phyloP scores from a whole-genome alignment of 2,329 filamentous ascomycete genomes.

The Tolypocladium sp. region DNA sequence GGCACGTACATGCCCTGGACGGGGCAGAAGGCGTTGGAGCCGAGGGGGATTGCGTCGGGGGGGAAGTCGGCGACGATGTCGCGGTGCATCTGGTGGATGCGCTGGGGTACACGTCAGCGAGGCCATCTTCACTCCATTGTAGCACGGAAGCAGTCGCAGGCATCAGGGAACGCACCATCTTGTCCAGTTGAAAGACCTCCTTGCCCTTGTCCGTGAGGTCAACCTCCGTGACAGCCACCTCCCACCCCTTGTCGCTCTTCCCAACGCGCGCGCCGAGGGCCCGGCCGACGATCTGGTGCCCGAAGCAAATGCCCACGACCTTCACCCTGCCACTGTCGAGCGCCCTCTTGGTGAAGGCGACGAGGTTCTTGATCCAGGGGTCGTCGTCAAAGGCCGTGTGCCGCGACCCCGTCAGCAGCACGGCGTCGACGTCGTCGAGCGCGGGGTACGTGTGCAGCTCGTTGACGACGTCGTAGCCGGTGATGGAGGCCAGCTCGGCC shows the following conservation, averaged over 20 bases:
- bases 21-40: constrained; percentile 28
- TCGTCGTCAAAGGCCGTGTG: constrained; percentile 33
- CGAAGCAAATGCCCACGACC: constrained; percentile 41
- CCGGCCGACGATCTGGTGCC: constrained; percentile 37
- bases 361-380: constrained; percentile 33
- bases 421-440: constrained; percentile 66
- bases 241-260: constrained; percentile 31
- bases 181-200: constrained; percentile 26
- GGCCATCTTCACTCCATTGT: no score
- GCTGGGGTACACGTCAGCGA: constrained; percentile 10
- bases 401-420: constrained; percentile 73
- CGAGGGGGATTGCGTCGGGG: constrained; percentile 27
- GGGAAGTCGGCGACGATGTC: constrained; percentile 33
- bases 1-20: constrained; percentile 34
- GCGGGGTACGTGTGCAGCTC: constrained; percentile 59
- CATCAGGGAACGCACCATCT: constrained; percentile 14
- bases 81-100: constrained; percentile 38
- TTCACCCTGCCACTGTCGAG: constrained; percentile 46
- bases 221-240: constrained; percentile 32
- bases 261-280: constrained; percentile 28
- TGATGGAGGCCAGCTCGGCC: constrained; percentile 43
- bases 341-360: constrained; percentile 25
- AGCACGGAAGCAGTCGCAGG: no score
- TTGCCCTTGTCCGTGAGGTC: constrained; percentile 28
- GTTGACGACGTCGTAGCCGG: constrained; percentile 62